Conservation (phyloP, 2,329 filamentous ascomycete species). For the Fusarium sp. region DNA sequence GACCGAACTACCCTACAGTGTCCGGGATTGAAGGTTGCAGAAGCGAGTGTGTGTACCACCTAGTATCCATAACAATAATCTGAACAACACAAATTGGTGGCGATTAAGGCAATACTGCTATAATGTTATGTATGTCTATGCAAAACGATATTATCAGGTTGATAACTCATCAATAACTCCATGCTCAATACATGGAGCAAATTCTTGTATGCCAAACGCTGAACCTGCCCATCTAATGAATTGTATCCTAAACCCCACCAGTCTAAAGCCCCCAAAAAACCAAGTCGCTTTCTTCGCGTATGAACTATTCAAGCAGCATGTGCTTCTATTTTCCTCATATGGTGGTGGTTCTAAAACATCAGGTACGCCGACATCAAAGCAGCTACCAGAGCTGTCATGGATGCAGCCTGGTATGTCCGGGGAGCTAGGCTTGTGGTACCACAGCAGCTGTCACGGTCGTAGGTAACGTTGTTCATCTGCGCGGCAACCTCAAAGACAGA, state of each 20-base stretch:
- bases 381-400: constrained; percentile 40
- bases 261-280: constrained; percentile 32
- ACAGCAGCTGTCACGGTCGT: constrained; percentile 68
- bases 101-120: background rate
- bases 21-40: too few relatives aligned
- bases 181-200: constrained; percentile 8
- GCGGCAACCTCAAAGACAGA: constrained; percentile 83
- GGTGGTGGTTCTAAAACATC: constrained; percentile 29
- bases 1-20: background rate
- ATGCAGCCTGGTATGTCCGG: constrained; percentile 39
- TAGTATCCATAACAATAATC: too few relatives aligned
- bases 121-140: constrained; percentile 20
- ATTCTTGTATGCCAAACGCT: constrained; percentile 20
- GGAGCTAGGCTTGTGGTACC: constrained; percentile 57
- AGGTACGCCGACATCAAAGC: constrained; percentile 41
- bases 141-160: background rate
- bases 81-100: background rate
- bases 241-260: constrained; percentile 17
- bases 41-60: too few relatives aligned
- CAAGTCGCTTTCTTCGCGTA: constrained; percentile 33
- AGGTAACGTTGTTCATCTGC: constrained; percentile 78
- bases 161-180: constrained; percentile 8
- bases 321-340: background rate
- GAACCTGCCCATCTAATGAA: constrained; percentile 26
- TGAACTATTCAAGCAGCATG: constrained; percentile 16